phyloP scores from a whole-genome alignment of 1,139 yeast genomes.

The Sugiyamaella neomexicana region DNA sequence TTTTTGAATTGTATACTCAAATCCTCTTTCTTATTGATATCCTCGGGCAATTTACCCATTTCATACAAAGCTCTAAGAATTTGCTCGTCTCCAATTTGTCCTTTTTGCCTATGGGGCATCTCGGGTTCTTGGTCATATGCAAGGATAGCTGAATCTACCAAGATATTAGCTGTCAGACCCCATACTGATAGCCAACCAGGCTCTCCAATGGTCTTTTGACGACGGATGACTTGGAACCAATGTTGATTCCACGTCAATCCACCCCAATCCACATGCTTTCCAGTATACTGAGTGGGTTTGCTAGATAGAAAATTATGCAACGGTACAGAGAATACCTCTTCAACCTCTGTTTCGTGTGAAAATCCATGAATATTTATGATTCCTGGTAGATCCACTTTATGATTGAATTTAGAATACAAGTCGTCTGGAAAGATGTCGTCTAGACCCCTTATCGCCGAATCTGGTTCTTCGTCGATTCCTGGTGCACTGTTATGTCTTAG shows the following conservation, averaged over 20 bases:
- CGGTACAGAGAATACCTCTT: constrained; percentile 39
- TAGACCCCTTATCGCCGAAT: neutral
- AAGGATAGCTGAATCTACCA: constrained; percentile 72
- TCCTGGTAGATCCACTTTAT: constrained; percentile 33
- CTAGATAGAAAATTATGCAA: constrained; percentile 32
- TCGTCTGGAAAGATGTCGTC: constrained; percentile 18
- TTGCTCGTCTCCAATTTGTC: constrained; percentile 36
- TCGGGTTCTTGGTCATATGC: constrained; percentile 48
- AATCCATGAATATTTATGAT: constrained; percentile 43
- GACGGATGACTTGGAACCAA: constrained; percentile 37
- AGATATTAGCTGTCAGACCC: constrained; percentile 88
- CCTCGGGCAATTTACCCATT: constrained; percentile 30
- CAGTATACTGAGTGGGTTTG: constrained; percentile 39
- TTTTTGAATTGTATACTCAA: constrained; percentile 29
- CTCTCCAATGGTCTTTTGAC: constrained; percentile 52
- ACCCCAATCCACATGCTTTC: constrained; percentile 40
- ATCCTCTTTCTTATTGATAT: constrained; percentile 30
- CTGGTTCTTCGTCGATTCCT: neutral
- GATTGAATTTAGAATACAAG: constrained; percentile 29
- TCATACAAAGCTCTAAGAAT: constrained; percentile 31
- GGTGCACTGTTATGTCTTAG: constrained; percentile 37
- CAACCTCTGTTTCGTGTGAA: constrained; percentile 37
- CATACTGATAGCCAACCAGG: constrained; percentile 74
- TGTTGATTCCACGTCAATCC: constrained; percentile 38
- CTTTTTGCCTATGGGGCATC: constrained; percentile 37